phyloP scores from a whole-genome alignment of 1,284 basidiomycete genomes.

The Chondrostereum purpureum region DNA sequence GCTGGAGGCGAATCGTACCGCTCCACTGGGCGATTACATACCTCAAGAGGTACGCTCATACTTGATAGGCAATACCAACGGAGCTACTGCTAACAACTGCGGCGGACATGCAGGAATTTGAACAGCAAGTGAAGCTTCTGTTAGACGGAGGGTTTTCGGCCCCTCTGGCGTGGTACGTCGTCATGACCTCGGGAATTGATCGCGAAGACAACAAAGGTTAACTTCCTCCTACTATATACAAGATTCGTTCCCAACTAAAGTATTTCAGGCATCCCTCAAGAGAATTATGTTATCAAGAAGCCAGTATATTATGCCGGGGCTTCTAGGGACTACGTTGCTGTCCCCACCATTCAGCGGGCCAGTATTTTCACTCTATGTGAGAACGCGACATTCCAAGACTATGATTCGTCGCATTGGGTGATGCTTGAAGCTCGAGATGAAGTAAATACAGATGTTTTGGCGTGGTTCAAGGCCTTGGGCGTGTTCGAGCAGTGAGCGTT shows the following conservation, averaged over 20 bases:
- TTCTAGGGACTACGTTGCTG: slow-evolving; percentile 20
- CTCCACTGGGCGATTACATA: slow-evolving; percentile 14
- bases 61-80: slow-evolving; percentile 3
- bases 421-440: slow-evolving; percentile 20
- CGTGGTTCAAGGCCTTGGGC: slow-evolving; percentile 24
- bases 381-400: slow-evolving; percentile 24
- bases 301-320: slow-evolving; percentile 27
- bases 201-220: slow-evolving; percentile 22
- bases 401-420: slow-evolving; percentile 25
- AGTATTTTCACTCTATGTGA: slow-evolving; percentile 18
- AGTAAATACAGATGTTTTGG: slow-evolving; percentile 20
- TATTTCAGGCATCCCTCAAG: slow-evolving; percentile 14
- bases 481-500: too few species aligned
- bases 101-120: slow-evolving; percentile 20
- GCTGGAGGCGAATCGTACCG: slow-evolving; percentile 18
- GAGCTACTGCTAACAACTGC: slow-evolving; percentile 8
- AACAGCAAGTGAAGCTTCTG: slow-evolving; percentile 16
- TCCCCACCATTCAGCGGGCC: slow-evolving; percentile 14
- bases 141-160: slow-evolving; percentile 22
- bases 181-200: slow-evolving; percentile 16
- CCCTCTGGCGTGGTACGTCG: slow-evolving; percentile 29
- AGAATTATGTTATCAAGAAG: slow-evolving; percentile 17
- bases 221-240: slow-evolving; percentile 1
- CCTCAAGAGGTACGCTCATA: slow-evolving; percentile 8
- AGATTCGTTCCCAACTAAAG: not conserved